These are phyloP conservation scores for Hylodesmum podocarpum DNA, from an alignment of 306 rosid species.

Conservation along the genomic window DNA sequence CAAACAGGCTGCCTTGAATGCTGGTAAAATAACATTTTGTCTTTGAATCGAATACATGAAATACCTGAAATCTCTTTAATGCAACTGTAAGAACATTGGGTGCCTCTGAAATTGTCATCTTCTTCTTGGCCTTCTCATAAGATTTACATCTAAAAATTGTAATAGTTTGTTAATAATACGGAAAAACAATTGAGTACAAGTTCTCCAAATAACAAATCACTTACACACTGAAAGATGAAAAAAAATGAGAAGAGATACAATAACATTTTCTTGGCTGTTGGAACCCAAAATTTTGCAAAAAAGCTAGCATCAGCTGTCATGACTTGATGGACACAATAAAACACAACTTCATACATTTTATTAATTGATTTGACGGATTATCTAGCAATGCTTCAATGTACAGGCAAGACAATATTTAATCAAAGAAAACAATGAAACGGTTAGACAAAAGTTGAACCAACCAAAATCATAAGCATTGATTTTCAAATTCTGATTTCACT, in stretches of 20 bases:
- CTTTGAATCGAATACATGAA: slow-evolving; percentile 7
- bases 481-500: slow-evolving; percentile 16
- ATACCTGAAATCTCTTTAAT: slow-evolving; percentile 95
- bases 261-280: neutral
- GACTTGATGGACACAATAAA: neutral
- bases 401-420: neutral
- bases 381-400: slow-evolving; percentile 7
- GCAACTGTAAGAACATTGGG: slow-evolving; percentile 96
- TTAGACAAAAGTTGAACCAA: neutral
- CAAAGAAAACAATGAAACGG: slow-evolving; percentile 3
- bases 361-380: neutral
- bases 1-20: slow-evolving; percentile 7
- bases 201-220: neutral
- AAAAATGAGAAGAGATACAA: neutral
- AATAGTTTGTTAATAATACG: slow-evolving; percentile 25
- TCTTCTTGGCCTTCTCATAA: slow-evolving; percentile 95
- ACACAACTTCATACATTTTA: neutral
- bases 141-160: slow-evolving; percentile 71
- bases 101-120: slow-evolving; percentile 85
- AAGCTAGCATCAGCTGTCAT: neutral
- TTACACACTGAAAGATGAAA: neutral
- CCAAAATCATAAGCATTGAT: neutral
- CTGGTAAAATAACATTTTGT: neutral
- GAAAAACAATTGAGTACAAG: neutral
- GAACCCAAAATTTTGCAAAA: neutral